A percentile compares a stretch with the other conserved stretches of the same genome.
These are phyloP conservation scores for Kuraishia molischiana DNA, from an alignment of 805 yeast genomes.

Conservation along the genomic window DNA sequence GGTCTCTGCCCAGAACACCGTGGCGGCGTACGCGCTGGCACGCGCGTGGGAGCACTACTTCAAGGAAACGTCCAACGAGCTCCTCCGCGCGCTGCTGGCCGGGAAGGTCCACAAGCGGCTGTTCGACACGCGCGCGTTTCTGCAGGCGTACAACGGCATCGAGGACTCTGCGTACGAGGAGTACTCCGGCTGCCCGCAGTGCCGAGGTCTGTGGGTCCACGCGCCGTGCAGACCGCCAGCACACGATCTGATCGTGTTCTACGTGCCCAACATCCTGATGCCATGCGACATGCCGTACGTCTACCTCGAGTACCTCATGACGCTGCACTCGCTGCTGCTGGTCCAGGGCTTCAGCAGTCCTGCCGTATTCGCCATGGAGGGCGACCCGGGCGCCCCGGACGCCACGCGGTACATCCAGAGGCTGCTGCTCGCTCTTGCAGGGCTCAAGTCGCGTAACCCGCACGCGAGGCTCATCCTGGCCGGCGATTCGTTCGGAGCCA, in stretches of 20 bases:
- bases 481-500: constrained; percentile 44
- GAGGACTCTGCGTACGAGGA: constrained; percentile 20
- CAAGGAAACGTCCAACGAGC: background rate
- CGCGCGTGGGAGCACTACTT: background rate
- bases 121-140: constrained; percentile 17
- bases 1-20: constrained; percentile 19
- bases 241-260: constrained; percentile 32
- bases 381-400: background rate
- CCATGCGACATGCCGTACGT: constrained; percentile 25
- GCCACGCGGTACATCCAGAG: no score
- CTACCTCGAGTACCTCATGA: constrained; percentile 33
- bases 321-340: constrained; percentile 28
- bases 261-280: constrained; percentile 30
- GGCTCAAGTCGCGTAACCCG: no score
- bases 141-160: constrained; percentile 23
- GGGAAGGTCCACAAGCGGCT: constrained; percentile 20
- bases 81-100: constrained; percentile 11
- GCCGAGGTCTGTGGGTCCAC: constrained; percentile 21
- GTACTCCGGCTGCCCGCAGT: no score
- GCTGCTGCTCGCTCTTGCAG: no score
- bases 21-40: constrained; percentile 14
- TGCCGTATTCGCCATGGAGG: constrained; percentile 27
- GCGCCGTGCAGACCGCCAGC: constrained; percentile 17
- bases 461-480: constrained; percentile 20
- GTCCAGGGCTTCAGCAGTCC: constrained; percentile 43